Conservation (phyloP, 2,329 filamentous ascomycete genomes). For the Epichloe typhina region DNA sequence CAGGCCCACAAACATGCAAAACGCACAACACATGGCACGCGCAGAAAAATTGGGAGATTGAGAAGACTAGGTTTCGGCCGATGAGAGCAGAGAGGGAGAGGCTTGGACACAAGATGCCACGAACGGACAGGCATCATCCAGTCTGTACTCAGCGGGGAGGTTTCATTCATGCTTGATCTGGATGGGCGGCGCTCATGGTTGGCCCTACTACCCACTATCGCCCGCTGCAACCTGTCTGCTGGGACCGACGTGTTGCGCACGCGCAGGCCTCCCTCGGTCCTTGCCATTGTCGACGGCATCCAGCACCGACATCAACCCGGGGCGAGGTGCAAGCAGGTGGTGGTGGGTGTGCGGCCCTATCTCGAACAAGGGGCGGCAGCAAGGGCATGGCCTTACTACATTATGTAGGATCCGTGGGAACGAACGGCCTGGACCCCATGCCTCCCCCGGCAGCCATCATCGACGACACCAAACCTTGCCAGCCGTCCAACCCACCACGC, state of each 20-base stretch:
- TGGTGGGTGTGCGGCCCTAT: neutral
- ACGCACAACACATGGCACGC: neutral
- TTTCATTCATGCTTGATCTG: neutral
- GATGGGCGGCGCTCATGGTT: neutral
- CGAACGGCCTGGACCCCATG: constrained; percentile 1
- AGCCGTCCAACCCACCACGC: neutral
- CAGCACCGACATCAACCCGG: constrained; percentile 2
- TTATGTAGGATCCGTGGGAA: constrained; percentile 1
- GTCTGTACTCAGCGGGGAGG: neutral
- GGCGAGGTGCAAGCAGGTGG: constrained; percentile 1
- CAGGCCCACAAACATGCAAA: neutral
- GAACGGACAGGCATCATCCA: neutral
- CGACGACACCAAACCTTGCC: neutral
- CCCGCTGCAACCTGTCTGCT: constrained; percentile 2
- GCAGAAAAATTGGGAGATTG: neutral
- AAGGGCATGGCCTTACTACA: constrained; percentile 3
- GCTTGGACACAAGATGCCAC: neutral
- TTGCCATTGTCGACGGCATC: constrained; percentile 3
- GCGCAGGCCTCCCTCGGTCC: constrained; percentile 4
- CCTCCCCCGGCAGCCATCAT: neutral
- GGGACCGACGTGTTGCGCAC: constrained; percentile 1
- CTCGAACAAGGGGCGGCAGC: constrained; percentile 7
- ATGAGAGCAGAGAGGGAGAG: neutral
- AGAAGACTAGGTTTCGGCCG: neutral
- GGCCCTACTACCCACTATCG: neutral